Evolutionary conservation across 202 grass and related monocot genomes (phyloP).

Genomic region (Carex arenaria): DNA sequence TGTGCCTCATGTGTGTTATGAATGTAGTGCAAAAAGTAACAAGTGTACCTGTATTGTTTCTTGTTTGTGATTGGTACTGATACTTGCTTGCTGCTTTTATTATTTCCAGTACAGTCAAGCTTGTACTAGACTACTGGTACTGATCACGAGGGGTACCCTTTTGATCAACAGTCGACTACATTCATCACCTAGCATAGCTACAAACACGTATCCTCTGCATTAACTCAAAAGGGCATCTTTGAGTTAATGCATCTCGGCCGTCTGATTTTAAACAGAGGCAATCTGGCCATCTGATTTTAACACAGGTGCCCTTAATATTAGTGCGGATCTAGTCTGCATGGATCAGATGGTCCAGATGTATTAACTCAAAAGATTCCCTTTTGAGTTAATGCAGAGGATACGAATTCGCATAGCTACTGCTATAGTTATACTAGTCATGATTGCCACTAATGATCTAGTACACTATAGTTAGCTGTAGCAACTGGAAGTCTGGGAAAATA

Average conservation of each 20-base stretch:
- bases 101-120: background rate
- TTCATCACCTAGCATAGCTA: background rate
- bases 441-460: background rate
- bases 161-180: background rate
- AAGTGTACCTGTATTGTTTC: background rate
- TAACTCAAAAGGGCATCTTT: too few species aligned
- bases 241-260: too few species aligned
- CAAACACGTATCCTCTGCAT: too few species aligned
- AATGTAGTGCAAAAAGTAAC: background rate
- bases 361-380: too few species aligned
- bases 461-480: background rate
- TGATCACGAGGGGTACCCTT: background rate
- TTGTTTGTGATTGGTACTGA: background rate
- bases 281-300: too few species aligned
- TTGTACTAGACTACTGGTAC: background rate
- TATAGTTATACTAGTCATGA: constrained; percentile 7
- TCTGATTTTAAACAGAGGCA: too few species aligned
- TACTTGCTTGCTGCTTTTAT: background rate
- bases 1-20: background rate
- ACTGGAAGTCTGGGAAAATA: background rate
- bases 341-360: too few species aligned
- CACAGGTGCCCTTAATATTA: too few species aligned
- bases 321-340: too few species aligned
- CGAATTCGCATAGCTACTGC: background rate
- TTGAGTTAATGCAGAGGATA: too few species aligned